phyloP scores from a whole-genome alignment of 2,329 filamentous ascomycete genomes.

The Ceratocystis harringtonii region DNA sequence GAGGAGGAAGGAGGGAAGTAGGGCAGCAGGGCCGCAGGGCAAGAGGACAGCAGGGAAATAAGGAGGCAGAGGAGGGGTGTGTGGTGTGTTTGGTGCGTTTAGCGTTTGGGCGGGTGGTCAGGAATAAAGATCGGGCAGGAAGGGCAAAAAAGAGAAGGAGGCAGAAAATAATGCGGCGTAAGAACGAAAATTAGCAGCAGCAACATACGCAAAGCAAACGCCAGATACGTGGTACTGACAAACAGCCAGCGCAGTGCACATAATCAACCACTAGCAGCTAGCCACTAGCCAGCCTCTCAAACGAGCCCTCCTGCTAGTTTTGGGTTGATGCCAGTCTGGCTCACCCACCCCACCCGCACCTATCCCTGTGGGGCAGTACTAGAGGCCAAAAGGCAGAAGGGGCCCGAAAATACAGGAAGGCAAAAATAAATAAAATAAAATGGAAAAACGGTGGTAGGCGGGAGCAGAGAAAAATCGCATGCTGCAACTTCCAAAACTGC shows the following conservation, averaged over 20 bases:
- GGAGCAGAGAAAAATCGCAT: neutral
- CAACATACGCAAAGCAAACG: neutral
- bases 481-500: neutral
- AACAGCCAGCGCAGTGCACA: neutral
- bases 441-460: neutral
- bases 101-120: neutral
- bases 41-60: neutral
- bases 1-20: neutral
- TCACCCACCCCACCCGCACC: neutral
- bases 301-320: neutral
- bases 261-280: neutral
- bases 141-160: neutral
- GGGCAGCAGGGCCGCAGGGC: neutral
- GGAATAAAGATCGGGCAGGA: slow-evolving; percentile 7
- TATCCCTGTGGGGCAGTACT: neutral
- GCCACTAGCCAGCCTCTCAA: neutral
- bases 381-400: neutral
- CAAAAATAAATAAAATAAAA: neutral
- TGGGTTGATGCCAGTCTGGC: neutral
- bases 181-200: neutral
- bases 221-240: neutral
- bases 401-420: neutral
- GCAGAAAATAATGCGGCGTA: neutral
- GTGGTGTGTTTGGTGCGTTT: neutral
- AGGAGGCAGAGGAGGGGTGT: slow-evolving; percentile 5